Percentiles rank a stretch among this genome's conserved stretches.
phyloP scores from a whole-genome alignment of 345 rosid genomes.

The Anacardium occidentale region DNA sequence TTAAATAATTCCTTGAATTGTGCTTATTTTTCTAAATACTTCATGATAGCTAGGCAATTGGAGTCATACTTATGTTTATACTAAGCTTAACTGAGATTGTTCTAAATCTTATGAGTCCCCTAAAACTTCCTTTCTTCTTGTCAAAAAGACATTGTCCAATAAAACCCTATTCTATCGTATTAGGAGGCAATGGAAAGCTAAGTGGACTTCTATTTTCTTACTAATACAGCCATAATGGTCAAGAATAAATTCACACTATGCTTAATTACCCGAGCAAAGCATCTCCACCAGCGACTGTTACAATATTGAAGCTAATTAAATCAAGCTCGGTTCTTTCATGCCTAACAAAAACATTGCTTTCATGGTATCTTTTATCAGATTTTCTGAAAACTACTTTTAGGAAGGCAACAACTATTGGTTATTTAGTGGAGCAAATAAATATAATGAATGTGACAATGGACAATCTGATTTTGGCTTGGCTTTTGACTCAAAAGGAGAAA shows the following conservation, averaged over 20 bases:
- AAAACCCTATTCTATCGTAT: not conserved
- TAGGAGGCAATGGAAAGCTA: not conserved
- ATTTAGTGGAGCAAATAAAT: too few species aligned
- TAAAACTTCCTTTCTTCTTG: too few species aligned
- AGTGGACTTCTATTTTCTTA: not conserved
- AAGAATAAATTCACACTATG: not conserved
- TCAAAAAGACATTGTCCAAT: too few species aligned
- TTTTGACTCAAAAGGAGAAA: not conserved
- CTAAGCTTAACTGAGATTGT: too few species aligned
- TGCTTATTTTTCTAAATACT: not conserved
- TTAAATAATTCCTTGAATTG: not conserved
- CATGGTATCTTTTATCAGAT: constrained; percentile 9
- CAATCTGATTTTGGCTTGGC: not conserved
- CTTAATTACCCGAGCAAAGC: not conserved
- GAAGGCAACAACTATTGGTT: too few species aligned
- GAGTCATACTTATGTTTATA: too few species aligned
- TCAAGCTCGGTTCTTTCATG: not conserved
- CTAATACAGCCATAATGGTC: not conserved
- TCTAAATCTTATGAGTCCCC: too few species aligned
- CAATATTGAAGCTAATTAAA: not conserved
- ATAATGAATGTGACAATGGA: not conserved
- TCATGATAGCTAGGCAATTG: too few species aligned
- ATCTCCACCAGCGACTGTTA: constrained; percentile 10
- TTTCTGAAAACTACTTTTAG: not conserved
- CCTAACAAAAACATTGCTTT: constrained; percentile 7